Evolutionary conservation across 257 asterid genomes (phyloP).

Genomic region (Ilex aquifolium): DNA sequence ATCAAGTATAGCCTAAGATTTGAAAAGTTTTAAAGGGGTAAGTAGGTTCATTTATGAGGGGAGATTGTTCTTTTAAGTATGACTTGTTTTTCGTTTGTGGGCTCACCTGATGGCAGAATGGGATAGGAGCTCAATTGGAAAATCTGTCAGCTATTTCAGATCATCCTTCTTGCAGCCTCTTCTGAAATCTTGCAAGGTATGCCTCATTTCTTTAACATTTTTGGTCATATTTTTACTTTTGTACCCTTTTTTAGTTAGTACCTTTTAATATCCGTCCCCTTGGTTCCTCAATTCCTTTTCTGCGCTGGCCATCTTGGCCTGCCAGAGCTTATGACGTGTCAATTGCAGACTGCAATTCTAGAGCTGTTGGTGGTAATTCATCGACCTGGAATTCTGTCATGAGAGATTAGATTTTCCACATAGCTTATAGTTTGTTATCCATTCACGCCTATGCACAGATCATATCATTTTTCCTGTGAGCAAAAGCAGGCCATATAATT

Average conservation of each 20-base stretch:
- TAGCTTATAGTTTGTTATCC: no score
- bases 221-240: neutral
- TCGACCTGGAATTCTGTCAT: no score
- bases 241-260: neutral
- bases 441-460: no score
- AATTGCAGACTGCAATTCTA: neutral
- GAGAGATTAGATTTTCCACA: no score
- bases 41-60: no score
- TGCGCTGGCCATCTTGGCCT: neutral
- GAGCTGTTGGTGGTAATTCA: no score
- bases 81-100: slow-evolving; percentile 1
- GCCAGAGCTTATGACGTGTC: neutral
- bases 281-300: neutral
- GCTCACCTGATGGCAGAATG: slow-evolving; percentile 37
- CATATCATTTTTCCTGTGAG: no score
- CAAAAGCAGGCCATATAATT: no score
- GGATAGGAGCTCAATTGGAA: slow-evolving; percentile 75
- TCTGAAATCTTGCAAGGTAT: slow-evolving; percentile 91
- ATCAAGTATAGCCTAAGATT: no score
- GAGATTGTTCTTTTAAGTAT: no score
- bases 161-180: slow-evolving; percentile 80
- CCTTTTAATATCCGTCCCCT: neutral
- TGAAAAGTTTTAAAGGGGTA: no score
- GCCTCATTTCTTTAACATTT: neutral
- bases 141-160: slow-evolving; percentile 62